A percentile compares a stretch with the other conserved stretches of the same genome.
These are phyloP conservation scores for Byssothecium circinans DNA, from an alignment of 2,329 filamentous ascomycete genomes.

Conservation along the genomic window DNA sequence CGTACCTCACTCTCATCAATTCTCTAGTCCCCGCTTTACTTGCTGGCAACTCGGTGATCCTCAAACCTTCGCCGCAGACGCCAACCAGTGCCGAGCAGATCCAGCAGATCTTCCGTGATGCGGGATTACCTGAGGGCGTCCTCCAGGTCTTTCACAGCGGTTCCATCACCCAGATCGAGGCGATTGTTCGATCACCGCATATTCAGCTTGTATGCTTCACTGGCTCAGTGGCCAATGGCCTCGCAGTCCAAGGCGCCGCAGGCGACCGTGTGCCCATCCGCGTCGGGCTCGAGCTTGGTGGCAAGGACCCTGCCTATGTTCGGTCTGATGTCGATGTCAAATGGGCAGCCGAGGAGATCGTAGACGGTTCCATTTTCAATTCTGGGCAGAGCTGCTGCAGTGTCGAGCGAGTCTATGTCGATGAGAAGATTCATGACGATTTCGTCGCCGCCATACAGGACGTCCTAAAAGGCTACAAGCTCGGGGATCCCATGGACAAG, in stretches of 20 bases:
- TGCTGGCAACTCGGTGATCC: conserved; percentile 84
- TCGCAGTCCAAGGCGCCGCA: conserved; percentile 83
- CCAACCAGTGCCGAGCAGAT: conserved; percentile 89
- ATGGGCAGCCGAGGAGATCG: conserved; percentile 92
- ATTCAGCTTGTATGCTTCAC: conserved; percentile 89
- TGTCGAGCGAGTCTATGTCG: conserved; percentile 88
- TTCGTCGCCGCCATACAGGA: conserved; percentile 80
- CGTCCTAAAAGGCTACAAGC: conserved; percentile 74
- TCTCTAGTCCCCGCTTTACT: conserved; percentile 89
- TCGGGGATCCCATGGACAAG: conserved; percentile 84
- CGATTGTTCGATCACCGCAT: conserved; percentile 73
- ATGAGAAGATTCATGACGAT: conserved; percentile 77
- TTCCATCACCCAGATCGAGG: conserved; percentile 73
- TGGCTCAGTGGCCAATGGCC: conserved; percentile 83
- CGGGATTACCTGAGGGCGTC: conserved; percentile 79
- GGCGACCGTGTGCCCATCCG: conserved; percentile 76
- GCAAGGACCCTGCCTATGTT: conserved; percentile 93
- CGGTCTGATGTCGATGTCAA: conserved; percentile 81
- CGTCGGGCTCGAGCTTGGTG: conserved; percentile 88
- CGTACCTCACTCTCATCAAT: conserved; percentile 91
- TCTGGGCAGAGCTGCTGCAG: conserved; percentile 98
- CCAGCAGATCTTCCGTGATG: conserved; percentile 72
- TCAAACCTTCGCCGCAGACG: conserved; percentile 94
- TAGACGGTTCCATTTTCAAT: conserved; percentile 96
- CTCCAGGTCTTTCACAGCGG: conserved; percentile 93